Base-by-base conservation (phyloP, 2,329 filamentous ascomycete species). In the Colletotrichum magnum region DNA sequence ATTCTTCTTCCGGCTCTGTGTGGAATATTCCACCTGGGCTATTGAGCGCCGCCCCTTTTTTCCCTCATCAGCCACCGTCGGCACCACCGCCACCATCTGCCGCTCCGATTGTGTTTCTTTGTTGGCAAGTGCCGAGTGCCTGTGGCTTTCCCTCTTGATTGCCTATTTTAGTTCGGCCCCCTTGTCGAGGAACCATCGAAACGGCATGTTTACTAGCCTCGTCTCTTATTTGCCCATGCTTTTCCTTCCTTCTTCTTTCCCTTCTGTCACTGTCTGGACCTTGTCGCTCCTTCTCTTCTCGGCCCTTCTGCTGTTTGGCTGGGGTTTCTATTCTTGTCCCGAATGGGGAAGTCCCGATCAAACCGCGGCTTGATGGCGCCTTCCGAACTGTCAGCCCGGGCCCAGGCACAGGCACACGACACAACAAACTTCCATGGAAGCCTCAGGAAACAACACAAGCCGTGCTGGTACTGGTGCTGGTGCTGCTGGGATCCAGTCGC, bases 41-140 rank as follows among this genome's bases (percentile, higher is more conserved):
- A 36, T 36, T 10, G 32, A 36, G 32, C 32, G 32, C 32, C 32
- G 32, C 32, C 32, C 32, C 32, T 36, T n/a, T 1, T 26, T 12
- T 18, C 24, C 16, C 28, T 12, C 15, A 36, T 41, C 26, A 36
- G 45, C 41, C 43, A 59, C 32, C 53, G 16, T 36, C 21, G 53
- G 26, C 18, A 5, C 36, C 32, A 24, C 32, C 50, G 52, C 57
- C 56, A 64, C 53, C 63, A 41, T 24, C 47, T 62, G 21, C 52
- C 52, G 53, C 53, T 63, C 63, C 50, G 24, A 61, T 68, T 28
- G 45, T 36, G 21, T 54, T 60, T 16, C 61, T 65, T 65, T 65
- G 51, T 36, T 16, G 21, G 43, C 64, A 52, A 68, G 53, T 64
- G 60, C 65, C 65, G 65, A 47, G 24, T 26, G 32, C 43, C 16